These are phyloP conservation scores for Colletotrichum coccodes DNA, from an alignment of 2,329 filamentous ascomycete species.

Conservation along the genomic window DNA sequence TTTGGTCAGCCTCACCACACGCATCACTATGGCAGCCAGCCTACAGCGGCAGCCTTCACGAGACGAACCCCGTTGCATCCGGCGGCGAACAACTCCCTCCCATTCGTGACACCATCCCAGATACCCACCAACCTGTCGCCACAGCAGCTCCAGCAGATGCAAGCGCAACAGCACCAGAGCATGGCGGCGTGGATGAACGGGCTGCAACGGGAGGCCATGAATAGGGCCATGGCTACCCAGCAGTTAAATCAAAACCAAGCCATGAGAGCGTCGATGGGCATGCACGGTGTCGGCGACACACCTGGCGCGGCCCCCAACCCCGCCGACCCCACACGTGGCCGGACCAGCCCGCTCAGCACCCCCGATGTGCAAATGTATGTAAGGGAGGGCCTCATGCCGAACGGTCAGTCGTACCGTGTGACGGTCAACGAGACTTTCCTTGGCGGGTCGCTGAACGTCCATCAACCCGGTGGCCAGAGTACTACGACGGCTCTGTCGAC, in stretches of 20 bases:
- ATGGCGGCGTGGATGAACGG: constrained; percentile 58
- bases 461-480: constrained; percentile 18
- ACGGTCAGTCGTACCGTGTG: constrained; percentile 34
- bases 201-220: constrained; percentile 57
- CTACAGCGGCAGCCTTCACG: constrained; percentile 38
- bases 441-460: constrained; percentile 13
- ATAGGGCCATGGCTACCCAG: constrained; percentile 52
- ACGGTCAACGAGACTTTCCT: constrained; percentile 34
- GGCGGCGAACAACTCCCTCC: constrained; percentile 38
- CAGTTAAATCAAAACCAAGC: constrained; percentile 57
- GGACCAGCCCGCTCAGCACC: constrained; percentile 42
- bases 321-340: constrained; percentile 36
- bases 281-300: constrained; percentile 52
- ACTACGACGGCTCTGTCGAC: constrained; percentile 44
- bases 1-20: constrained; percentile 36
- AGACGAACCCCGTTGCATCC: constrained; percentile 43
- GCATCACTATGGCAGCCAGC: constrained; percentile 40
- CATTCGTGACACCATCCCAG: constrained; percentile 43
- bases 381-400: constrained; percentile 29
- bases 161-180: constrained; percentile 49
- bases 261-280: constrained; percentile 49
- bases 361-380: constrained; percentile 31
- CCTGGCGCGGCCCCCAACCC: constrained; percentile 36
- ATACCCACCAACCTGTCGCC: constrained; percentile 36
- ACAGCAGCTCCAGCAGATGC: constrained; percentile 34